Conservation (phyloP, 2,329 filamentous ascomycete species). For the Trichophyton rubrum region DNA sequence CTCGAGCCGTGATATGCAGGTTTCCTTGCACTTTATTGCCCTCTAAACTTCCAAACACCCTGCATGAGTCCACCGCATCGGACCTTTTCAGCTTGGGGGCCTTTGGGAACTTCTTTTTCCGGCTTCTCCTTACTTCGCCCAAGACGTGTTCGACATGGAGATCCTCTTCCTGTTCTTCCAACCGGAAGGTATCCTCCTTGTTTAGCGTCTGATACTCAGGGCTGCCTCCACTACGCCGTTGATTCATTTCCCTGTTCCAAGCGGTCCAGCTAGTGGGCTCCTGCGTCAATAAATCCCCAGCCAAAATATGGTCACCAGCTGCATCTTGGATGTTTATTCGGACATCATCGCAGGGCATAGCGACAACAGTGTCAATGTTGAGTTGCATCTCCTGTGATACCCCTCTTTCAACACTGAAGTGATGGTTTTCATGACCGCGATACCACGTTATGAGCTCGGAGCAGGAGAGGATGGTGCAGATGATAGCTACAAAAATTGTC, state of each 20-base stretch:
- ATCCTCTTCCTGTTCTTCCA: slow-evolving; percentile 46
- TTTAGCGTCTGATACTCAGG: slow-evolving; percentile 43
- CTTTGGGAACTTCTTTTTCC: slow-evolving; percentile 53
- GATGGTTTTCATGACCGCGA: slow-evolving; percentile 69
- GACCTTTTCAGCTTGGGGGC: slow-evolving; percentile 53
- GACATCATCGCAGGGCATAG: slow-evolving; percentile 77
- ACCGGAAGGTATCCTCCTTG: slow-evolving; percentile 49
- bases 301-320: slow-evolving; percentile 79
- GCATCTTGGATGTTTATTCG: slow-evolving; percentile 97
- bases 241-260: slow-evolving; percentile 61
- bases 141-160: slow-evolving; percentile 89
- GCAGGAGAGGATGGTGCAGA: slow-evolving; percentile 64
- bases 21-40: slow-evolving; percentile 96
- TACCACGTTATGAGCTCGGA: slow-evolving; percentile 75
- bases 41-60: slow-evolving; percentile 78
- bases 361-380: slow-evolving; percentile 86
- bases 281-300: slow-evolving; percentile 57
- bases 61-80: slow-evolving; percentile 59
- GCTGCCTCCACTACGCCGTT: slow-evolving; percentile 44
- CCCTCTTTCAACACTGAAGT: slow-evolving; percentile 87
- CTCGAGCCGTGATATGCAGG: slow-evolving; percentile 91
- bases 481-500: slow-evolving; percentile 67
- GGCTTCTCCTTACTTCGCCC: slow-evolving; percentile 55
- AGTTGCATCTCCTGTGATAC: slow-evolving; percentile 79
- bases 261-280: slow-evolving; percentile 70